These are phyloP conservation scores for Hypomyces perniciosus DNA, from an alignment of 2,329 filamentous ascomycete genomes.

Conservation along the genomic window DNA sequence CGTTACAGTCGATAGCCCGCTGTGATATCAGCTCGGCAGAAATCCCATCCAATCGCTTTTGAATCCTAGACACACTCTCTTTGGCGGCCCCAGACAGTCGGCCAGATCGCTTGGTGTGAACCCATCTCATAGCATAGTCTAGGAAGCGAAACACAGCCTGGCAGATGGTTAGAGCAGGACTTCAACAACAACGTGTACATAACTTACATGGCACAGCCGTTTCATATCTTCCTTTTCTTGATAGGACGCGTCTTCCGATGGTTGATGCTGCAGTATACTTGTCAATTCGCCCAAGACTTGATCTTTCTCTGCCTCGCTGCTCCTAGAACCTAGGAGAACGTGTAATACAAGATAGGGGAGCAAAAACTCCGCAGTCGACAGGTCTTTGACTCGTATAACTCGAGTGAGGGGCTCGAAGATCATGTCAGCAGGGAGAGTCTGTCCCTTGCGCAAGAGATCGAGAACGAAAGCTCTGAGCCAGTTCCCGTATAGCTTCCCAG, in stretches of 20 bases:
- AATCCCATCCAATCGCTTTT: conserved; percentile 53
- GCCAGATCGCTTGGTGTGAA: conserved; percentile 60
- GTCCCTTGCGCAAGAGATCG: conserved; percentile 73
- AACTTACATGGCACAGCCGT: conserved; percentile 74
- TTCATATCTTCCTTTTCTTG: conserved; percentile 69
- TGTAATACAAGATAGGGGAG: conserved; percentile 84
- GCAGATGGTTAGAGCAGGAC: conserved; percentile 14
- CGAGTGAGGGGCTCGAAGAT: conserved; percentile 78
- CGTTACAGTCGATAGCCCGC: conserved; percentile 87
- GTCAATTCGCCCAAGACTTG: conserved; percentile 69
- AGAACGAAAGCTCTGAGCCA: conserved; percentile 80
- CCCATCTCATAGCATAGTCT: conserved; percentile 87
- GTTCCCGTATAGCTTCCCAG: conserved; percentile 61
- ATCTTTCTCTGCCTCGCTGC: conserved; percentile 53
- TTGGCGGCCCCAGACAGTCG: conserved; percentile 35
- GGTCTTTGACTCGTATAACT: conserved; percentile 77
- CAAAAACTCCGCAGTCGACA: conserved; percentile 80
- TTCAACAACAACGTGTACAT: background rate
- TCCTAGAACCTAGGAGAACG: conserved; percentile 64
- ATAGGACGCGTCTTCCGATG: conserved; percentile 45
- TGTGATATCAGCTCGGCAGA: conserved; percentile 70
- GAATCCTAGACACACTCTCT: conserved; percentile 43
- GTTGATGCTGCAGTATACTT: conserved; percentile 61
- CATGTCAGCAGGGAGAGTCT: conserved; percentile 65
- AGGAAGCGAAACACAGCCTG: conserved; percentile 82